Conservation (phyloP, 2,329 filamentous ascomycete species). For the Fusarium sarcochroum region DNA sequence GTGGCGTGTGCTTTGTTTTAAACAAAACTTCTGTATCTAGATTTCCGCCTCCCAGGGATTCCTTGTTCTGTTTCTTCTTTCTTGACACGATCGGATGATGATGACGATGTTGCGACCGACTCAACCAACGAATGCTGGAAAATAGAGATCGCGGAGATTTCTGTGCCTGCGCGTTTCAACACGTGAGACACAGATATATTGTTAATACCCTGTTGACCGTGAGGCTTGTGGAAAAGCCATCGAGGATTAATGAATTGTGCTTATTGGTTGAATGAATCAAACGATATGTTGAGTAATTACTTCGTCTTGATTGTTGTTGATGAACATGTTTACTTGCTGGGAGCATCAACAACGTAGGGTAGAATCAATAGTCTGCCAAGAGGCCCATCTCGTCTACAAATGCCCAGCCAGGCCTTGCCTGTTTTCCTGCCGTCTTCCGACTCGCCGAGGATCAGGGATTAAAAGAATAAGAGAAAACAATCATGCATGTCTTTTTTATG, state of each 20-base stretch:
- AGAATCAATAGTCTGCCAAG: neutral
- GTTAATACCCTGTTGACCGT: constrained; percentile 15
- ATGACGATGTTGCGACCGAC: constrained; percentile 41
- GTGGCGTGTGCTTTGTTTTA: constrained; percentile 10
- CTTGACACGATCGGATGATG: constrained; percentile 35
- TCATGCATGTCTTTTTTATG: neutral
- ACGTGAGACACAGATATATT: constrained; percentile 35
- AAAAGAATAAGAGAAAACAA: neutral
- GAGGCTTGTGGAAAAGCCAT: neutral
- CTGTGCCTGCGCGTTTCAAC: constrained; percentile 41
- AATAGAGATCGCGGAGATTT: constrained; percentile 27
- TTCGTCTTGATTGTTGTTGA: neutral
- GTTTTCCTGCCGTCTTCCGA: too few relatives aligned
- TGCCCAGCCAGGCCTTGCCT: neutral
- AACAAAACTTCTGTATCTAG: constrained; percentile 22
- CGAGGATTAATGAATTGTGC: constrained; percentile 12
- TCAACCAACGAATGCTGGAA: constrained; percentile 31
- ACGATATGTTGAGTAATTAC: neutral
- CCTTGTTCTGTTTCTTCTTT: constrained; percentile 19
- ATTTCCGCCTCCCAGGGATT: constrained; percentile 33
- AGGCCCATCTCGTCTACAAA: constrained; percentile 7
- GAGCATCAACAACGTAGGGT: too few relatives aligned
- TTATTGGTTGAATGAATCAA: constrained; percentile 24
- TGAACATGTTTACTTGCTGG: neutral
- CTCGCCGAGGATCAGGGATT: neutral